Evolutionary conservation across 2,329 filamentous ascomycete species (phyloP), one percentile per base, ranked within the genome.

Genomic region (Cordyceps fumosorosea): DNA sequence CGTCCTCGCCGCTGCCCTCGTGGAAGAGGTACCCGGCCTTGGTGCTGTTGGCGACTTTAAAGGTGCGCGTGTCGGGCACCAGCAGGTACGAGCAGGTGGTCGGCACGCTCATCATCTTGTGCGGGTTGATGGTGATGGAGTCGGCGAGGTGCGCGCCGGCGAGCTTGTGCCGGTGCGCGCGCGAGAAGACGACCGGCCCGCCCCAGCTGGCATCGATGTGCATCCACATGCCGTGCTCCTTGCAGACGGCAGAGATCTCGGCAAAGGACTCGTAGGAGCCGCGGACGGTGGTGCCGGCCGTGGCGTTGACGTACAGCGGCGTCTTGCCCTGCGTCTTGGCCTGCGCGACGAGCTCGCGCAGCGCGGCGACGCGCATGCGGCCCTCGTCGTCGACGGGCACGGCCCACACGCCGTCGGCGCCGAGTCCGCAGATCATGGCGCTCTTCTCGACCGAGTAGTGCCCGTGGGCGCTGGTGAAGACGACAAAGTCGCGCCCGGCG

Each of bases 391-490:
- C 91, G 24, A 96, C 85, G 4, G 89, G 83, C 0, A 98, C 89
- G 29, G 81, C 71, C 74, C 89, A 85, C 29, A 96, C 92, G 65
- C 85, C 85, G 22, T 80, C 78, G 32, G 85, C 87, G 11, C 95
- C 95, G 44, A 99, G 83, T 0, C 95, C 95, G 68, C 89, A 89
- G 71, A 93, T 89, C 71, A 93, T 89, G n/a, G 93, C 93, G 3
- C 92, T 93, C 77, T 98, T 98, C 70, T 96, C 91, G 29, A 98
- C 85, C 5, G 88, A 93, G 78, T 98, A 99, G 79, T 98, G 95
- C 0, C 93, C 93, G 73, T 98, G 92, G 0, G 83, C 86, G 67
- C 87, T 91, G 3, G 93, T 97, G 77, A 98, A 97, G 60, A 97
- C 77, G 22, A 91, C 88, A 69, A 97, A 93, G 22, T 82, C 80